A percentile compares a stretch with the other conserved stretches of the same genome.
These are phyloP conservation scores for Trichoderma pleuroti DNA, from an alignment of 2,329 filamentous ascomycete species.

Conservation along the genomic window DNA sequence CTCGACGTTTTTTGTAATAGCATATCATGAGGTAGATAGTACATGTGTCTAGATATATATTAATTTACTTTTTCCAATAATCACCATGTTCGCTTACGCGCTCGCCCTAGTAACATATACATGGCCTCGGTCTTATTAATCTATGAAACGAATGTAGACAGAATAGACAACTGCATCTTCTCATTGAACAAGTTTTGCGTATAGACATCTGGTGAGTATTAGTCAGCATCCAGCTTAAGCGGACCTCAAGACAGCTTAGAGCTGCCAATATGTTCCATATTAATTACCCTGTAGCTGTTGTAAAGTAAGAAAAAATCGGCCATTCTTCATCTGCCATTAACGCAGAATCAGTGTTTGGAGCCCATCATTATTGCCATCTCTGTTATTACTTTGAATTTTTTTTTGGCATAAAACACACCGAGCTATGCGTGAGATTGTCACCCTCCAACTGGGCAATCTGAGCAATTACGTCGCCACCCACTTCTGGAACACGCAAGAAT, in stretches of 20 bases:
- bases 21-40: background rate
- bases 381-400: background rate
- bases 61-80: background rate
- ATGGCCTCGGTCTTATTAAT: too few relatives aligned
- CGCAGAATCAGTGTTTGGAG: background rate
- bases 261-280: background rate
- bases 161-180: background rate
- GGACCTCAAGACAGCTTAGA: background rate
- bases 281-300: background rate
- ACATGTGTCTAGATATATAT: slow-evolving; percentile 3
- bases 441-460: slow-evolving; percentile 86
- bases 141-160: background rate
- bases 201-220: background rate
- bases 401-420: background rate
- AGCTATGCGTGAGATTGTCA: slow-evolving; percentile 89
- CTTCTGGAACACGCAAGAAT: slow-evolving; percentile 99
- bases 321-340: background rate
- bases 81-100: background rate
- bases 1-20: background rate
- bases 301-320: background rate
- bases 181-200: background rate
- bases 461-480: slow-evolving; percentile 93
- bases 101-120: background rate
- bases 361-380: background rate
- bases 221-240: background rate